Conservation (phyloP, 2,329 filamentous ascomycete genomes). For the Neodidymelliopsis sp. region DNA sequence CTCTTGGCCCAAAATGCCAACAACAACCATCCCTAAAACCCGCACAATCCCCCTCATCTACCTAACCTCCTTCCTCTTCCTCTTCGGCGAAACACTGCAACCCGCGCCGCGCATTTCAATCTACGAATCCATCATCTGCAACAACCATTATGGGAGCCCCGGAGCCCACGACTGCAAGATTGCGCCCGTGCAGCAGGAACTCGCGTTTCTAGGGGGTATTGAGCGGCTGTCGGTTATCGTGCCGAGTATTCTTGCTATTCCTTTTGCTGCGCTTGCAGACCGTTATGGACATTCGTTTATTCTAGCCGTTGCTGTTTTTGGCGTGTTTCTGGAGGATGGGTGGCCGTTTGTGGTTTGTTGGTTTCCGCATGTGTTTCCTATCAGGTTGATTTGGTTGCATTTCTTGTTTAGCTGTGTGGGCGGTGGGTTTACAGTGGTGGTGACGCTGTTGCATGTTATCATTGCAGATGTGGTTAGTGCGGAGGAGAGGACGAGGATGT, state of each 20-base stretch:
- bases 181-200: conserved; percentile 26
- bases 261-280: conserved; percentile 29
- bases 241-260: conserved; percentile 27
- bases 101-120: conserved; percentile 29
- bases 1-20: conserved; percentile 9
- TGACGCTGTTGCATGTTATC: conserved; percentile 28
- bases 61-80: conserved; percentile 27
- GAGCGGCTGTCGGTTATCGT: conserved; percentile 28
- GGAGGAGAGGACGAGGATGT: conserved; percentile 23
- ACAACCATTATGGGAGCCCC: conserved; percentile 14
- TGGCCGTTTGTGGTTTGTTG: conserved; percentile 25
- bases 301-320: conserved; percentile 25
- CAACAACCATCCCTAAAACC: too few species aligned
- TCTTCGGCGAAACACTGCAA: conserved; percentile 29
- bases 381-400: conserved; percentile 28
- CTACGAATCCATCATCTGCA: conserved; percentile 28
- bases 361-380: conserved; percentile 23
- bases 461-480: conserved; percentile 25
- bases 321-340: conserved; percentile 21
- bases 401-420: conserved; percentile 24
- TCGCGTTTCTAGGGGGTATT: conserved; percentile 23
- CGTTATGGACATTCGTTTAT: conserved; percentile 25
- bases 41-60: conserved; percentile 24
- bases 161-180: conserved; percentile 23
- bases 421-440: conserved; percentile 23